Conservation (phyloP, 2,329 filamentous ascomycete genomes). For the Gaeumannomyces sp. region DNA sequence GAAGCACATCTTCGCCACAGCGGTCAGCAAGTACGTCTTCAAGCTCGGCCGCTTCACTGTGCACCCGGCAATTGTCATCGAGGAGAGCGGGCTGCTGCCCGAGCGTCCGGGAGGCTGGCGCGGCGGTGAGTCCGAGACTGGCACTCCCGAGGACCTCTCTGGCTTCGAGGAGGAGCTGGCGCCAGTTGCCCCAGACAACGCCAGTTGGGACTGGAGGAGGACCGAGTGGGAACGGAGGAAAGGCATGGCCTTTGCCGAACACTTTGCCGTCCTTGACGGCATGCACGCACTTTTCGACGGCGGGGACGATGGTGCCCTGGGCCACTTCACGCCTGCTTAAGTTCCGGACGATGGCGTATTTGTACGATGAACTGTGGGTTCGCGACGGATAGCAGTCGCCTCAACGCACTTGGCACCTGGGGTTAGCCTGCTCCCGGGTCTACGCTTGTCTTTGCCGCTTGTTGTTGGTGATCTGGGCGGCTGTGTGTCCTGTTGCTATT, state of each 20-base stretch:
- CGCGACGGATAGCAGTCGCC: no score
- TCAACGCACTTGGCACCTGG: background rate
- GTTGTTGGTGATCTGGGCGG: background rate
- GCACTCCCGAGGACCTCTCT: conserved; percentile 14
- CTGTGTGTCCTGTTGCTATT: background rate
- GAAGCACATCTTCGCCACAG: conserved; percentile 64
- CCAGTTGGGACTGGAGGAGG: conserved; percentile 52
- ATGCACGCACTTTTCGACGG: conserved; percentile 47
- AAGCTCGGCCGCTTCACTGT: conserved; percentile 80
- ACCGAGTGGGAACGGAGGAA: conserved; percentile 49
- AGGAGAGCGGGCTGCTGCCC: conserved; percentile 68
- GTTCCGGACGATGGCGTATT: background rate
- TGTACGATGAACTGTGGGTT: background rate
- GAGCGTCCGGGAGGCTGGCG: conserved; percentile 61
- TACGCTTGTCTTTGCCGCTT: background rate
- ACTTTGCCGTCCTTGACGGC: conserved; percentile 52
- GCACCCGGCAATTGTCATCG: conserved; percentile 70
- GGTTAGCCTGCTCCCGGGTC: background rate
- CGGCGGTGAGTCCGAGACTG: conserved; percentile 29
- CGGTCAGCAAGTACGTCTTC: conserved; percentile 74
- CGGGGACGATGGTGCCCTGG: conserved; percentile 45
- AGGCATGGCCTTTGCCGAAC: conserved; percentile 48
- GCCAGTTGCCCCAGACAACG: conserved; percentile 22
- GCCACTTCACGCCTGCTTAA: conserved; percentile 30
- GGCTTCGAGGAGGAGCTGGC: conserved; percentile 31